Evolutionary conservation across 139 green algal genomes (phyloP).

Genomic region (Haematococcus sp.): DNA sequence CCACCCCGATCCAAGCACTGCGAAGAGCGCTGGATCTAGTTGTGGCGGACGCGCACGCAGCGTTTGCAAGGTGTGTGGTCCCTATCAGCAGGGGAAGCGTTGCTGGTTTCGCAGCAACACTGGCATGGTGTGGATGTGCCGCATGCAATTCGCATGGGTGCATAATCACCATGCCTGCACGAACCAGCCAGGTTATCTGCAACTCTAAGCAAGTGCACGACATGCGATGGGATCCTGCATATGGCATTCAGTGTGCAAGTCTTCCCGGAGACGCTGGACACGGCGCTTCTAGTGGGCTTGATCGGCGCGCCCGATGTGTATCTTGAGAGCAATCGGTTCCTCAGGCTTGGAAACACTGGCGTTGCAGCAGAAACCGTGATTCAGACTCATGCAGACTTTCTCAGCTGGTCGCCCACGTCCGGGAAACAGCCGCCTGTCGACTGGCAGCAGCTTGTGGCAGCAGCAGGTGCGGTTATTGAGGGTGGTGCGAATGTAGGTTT

Average conservation of each 20-base stretch:
- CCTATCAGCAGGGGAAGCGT: no score
- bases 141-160: no score
- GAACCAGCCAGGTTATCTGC: no score
- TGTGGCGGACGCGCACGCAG: conserved; percentile 37
- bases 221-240: neutral
- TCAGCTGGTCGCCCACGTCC: conserved; percentile 12
- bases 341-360: conserved; percentile 16
- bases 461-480: conserved; percentile 12
- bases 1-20: conserved; percentile 47
- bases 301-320: conserved; percentile 29
- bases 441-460: conserved; percentile 17
- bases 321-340: conserved; percentile 27
- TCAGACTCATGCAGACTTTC: conserved; percentile 9
- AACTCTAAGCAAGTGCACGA: no score
- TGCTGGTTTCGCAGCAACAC: no score
- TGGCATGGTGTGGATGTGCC: no score
- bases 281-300: conserved; percentile 32
- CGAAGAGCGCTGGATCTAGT: conserved; percentile 44
- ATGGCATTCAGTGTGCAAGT: conserved; percentile 40
- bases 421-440: conserved; percentile 3
- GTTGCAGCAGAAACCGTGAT: conserved; percentile 15
- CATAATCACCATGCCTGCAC: no score
- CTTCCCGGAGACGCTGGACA: conserved; percentile 29
- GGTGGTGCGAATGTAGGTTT: neutral
- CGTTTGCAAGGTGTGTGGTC: conserved; percentile 38